These are phyloP conservation scores for Trichoderma sp. DNA, from an alignment of 2,329 filamentous ascomycete species.

Conservation along the genomic window DNA sequence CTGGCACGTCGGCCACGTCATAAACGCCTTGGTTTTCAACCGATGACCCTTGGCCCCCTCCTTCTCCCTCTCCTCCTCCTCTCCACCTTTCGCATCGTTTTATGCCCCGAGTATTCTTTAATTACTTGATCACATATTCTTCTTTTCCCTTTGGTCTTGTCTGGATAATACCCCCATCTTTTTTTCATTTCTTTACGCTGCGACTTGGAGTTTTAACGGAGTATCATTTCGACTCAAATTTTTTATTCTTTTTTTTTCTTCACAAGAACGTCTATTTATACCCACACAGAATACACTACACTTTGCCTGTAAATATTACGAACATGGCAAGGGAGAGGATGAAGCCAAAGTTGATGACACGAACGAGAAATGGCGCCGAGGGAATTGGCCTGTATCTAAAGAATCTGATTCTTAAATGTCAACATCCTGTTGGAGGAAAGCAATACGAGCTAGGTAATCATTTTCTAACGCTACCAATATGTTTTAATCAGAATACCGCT, in stretches of 20 bases:
- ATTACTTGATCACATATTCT: background rate
- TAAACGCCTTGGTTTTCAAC: constrained; percentile 71
- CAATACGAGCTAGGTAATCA: background rate
- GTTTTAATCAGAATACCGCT: background rate
- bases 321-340: background rate
- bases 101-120: background rate
- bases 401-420: background rate
- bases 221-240: background rate
- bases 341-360: background rate
- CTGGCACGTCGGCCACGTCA: constrained; percentile 70
- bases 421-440: background rate
- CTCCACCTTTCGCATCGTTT: background rate
- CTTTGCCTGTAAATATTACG: background rate
- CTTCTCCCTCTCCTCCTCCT: background rate
- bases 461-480: background rate
- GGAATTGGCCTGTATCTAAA: background rate
- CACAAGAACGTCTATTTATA: background rate
- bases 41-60: constrained; percentile 32
- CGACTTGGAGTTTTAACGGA: constrained; percentile 3
- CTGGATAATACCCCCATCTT: constrained; percentile 31
- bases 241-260: background rate
- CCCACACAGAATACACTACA: background rate
- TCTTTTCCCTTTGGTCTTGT: constrained; percentile 16
- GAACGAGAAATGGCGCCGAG: background rate
- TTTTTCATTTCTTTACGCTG: constrained; percentile 2